A percentile compares a stretch with the other conserved stretches of the same genome.
Evolutionary conservation across 371 early-diverging fungal genomes (phyloP).

Genomic region (Chytridiales sp.): DNA sequence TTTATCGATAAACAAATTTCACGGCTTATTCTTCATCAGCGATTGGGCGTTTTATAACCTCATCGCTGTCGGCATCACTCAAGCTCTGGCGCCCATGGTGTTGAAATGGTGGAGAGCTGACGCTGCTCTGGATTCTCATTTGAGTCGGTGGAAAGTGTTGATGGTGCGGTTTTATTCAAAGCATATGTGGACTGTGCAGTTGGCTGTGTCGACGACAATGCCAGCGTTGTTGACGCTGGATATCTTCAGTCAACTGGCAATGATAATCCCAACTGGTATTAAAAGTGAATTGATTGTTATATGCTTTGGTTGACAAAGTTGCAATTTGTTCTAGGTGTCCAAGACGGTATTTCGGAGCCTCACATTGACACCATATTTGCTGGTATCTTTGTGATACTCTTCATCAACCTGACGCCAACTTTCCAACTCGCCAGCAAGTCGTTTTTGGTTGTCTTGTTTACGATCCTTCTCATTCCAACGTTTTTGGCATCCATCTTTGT

Average conservation of each 20-base stretch:
- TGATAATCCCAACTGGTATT: slow-evolving; percentile 23
- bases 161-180: slow-evolving; percentile 21
- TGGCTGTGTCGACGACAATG: slow-evolving; percentile 9
- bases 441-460: slow-evolving; percentile 6
- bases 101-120: slow-evolving; percentile 27
- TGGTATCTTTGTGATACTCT: slow-evolving; percentile 16
- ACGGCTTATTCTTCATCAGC: slow-evolving; percentile 19
- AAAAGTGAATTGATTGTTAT: neutral
- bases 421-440: slow-evolving; percentile 21
- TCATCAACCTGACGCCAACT: slow-evolving; percentile 27
- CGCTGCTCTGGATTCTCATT: neutral
- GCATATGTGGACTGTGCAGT: slow-evolving; percentile 26
- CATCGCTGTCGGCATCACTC: slow-evolving; percentile 27
- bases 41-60: slow-evolving; percentile 27
- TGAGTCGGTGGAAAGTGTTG: slow-evolving; percentile 14
- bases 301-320: slow-evolving; percentile 1
- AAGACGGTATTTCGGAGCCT: slow-evolving; percentile 23
- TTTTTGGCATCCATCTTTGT: slow-evolving; percentile 15
- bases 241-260: slow-evolving; percentile 17
- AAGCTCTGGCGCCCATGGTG: slow-evolving; percentile 14
- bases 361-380: slow-evolving; percentile 26
- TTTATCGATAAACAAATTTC: neutral
- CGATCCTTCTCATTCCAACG: slow-evolving; percentile 16
- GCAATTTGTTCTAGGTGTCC: slow-evolving; percentile 17
- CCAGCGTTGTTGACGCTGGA: slow-evolving; percentile 19